A percentile compares a stretch with the other conserved stretches of the same genome.
Evolutionary conservation across 2,329 filamentous ascomycete species (phyloP).

Genomic region (Penicillium hesseltinei): DNA sequence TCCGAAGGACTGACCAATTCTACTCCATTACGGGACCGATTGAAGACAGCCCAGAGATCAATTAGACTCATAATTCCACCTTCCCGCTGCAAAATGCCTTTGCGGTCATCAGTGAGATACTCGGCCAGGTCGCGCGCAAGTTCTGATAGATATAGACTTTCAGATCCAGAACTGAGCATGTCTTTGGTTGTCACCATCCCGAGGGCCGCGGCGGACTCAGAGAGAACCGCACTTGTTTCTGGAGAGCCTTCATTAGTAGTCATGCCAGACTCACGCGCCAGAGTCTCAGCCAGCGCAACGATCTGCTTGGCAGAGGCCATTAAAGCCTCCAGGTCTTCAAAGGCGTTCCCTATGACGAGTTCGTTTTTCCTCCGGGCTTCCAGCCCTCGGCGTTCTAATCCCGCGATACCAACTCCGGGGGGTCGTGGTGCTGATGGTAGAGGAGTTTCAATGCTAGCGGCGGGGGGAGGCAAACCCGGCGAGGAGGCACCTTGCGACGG

Average conservation of each 20-base stretch:
- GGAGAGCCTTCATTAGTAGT: slow-evolving; percentile 58
- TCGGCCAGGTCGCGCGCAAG: slow-evolving; percentile 81
- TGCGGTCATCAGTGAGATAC: slow-evolving; percentile 80
- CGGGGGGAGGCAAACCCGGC: slow-evolving; percentile 27
- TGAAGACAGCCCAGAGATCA: slow-evolving; percentile 93
- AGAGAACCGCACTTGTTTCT: slow-evolving; percentile 72
- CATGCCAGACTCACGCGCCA: slow-evolving; percentile 66
- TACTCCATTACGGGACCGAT: slow-evolving; percentile 85
- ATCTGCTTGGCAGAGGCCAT: slow-evolving; percentile 98
- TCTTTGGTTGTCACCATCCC: slow-evolving; percentile 94
- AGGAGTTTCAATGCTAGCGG: slow-evolving; percentile 20
- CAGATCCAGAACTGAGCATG: slow-evolving; percentile 77
- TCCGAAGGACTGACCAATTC: slow-evolving; percentile 90
- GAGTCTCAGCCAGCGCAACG: slow-evolving; percentile 84
- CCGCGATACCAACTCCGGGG: slow-evolving; percentile 83
- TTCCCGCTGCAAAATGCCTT: slow-evolving; percentile 72
- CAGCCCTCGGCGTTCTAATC: slow-evolving; percentile 79
- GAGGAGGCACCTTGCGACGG: slow-evolving; percentile 42
- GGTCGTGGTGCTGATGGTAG: slow-evolving; percentile 31
- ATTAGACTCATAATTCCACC: slow-evolving; percentile 88
- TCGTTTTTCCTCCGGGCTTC: slow-evolving; percentile 91
- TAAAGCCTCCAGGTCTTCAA: slow-evolving; percentile 91
- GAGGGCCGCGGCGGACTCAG: slow-evolving; percentile 77
- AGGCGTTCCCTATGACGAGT: slow-evolving; percentile 85
- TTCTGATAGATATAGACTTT: slow-evolving; percentile 86